These are phyloP conservation scores for Nicotiana obtusifolia DNA, from an alignment of 257 asterid species.

Conservation along the genomic window DNA sequence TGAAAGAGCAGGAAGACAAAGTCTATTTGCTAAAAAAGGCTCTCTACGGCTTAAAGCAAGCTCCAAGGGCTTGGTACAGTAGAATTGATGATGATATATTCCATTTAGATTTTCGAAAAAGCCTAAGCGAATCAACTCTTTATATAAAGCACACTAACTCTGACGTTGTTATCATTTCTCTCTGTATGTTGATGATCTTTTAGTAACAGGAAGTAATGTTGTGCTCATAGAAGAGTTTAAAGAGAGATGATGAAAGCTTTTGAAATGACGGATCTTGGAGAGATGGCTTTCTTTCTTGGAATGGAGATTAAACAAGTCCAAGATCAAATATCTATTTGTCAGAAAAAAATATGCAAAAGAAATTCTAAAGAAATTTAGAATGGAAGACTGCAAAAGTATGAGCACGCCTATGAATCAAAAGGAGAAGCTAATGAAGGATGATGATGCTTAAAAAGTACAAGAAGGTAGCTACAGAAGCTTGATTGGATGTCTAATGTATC, in stretches of 20 bases:
- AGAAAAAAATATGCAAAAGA: neutral
- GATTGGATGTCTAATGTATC: constrained; percentile 8
- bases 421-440: neutral
- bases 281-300: neutral
- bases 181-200: neutral
- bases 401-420: constrained; percentile 7
- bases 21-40: constrained; percentile 1
- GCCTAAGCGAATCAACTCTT: neutral
- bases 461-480: neutral
- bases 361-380: neutral
- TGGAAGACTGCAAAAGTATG: neutral
- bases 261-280: neutral
- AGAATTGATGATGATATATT: neutral
- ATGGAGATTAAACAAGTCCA: neutral
- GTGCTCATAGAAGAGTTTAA: neutral
- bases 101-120: neutral
- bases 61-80: constrained; percentile 6
- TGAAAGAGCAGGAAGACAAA: neutral
- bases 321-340: neutral
- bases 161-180: neutral
- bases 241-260: neutral
- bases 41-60: constrained; percentile 8
- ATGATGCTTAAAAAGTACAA: neutral
- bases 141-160: neutral
- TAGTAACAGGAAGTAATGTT: neutral